phyloP scores from a whole-genome alignment of 805 yeast genomes.

The Suhomyces sp. region DNA sequence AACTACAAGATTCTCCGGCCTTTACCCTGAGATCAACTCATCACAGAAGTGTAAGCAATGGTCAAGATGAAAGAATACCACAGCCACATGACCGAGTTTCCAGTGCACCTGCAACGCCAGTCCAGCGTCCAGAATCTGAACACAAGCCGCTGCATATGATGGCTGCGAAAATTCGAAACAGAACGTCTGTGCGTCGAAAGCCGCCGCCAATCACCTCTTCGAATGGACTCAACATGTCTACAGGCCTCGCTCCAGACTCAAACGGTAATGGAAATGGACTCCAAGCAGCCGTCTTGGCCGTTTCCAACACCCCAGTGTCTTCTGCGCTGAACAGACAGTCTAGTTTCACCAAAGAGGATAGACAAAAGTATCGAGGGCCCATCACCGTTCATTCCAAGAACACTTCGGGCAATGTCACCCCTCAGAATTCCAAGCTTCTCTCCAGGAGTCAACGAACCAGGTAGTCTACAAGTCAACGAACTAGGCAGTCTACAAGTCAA shows the following conservation, averaged over 20 bases:
- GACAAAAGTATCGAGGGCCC: constrained; percentile 1
- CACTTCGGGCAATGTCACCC: constrained; percentile 36
- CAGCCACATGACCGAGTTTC: not conserved
- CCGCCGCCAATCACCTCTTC: constrained; percentile 26
- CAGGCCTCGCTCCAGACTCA: constrained; percentile 23
- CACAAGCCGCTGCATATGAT: constrained; percentile 10
- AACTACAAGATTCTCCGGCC: constrained; percentile 22
- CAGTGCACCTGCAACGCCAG: constrained; percentile 2
- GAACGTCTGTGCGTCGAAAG: constrained; percentile 20
- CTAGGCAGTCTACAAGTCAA: constrained; percentile 21
- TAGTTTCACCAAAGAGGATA: constrained; percentile 35
- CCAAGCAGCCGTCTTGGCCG: constrained; percentile 47
- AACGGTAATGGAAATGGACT: constrained; percentile 26
- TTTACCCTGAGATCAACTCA: constrained; percentile 8
- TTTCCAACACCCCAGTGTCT: constrained; percentile 27
- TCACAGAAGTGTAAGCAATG: constrained; percentile 6
- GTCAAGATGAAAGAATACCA: not conserved
- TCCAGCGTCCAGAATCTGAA: not conserved
- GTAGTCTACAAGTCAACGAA: constrained; percentile 25
- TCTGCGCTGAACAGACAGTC: constrained; percentile 28
- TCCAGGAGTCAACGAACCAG: constrained; percentile 53
- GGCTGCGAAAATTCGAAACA: constrained; percentile 14
- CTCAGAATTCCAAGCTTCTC: constrained; percentile 59
- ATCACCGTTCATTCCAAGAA: constrained; percentile 3
- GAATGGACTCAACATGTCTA: constrained; percentile 24